Evolutionary conservation across 1,139 yeast genomes (phyloP).

Genomic region (Yamadazyma friedrichii): DNA sequence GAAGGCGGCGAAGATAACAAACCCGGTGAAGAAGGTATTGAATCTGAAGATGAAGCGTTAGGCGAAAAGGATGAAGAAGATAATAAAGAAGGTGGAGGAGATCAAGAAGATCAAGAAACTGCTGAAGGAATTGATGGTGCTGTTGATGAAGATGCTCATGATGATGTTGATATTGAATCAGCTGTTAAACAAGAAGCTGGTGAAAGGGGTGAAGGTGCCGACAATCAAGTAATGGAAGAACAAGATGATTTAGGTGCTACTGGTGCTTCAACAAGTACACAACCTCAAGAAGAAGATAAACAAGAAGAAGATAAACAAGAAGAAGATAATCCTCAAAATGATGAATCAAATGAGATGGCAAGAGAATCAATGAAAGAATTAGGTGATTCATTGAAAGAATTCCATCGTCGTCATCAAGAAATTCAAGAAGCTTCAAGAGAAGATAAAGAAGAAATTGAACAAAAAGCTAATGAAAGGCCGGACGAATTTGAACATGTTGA

Average conservation of each 20-base stretch:
- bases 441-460: constrained; percentile 40
- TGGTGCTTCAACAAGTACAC: constrained; percentile 56
- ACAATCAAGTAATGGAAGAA: constrained; percentile 63
- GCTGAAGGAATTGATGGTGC: constrained; percentile 35
- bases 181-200: constrained; percentile 75
- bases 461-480: constrained; percentile 61
- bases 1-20: constrained; percentile 17
- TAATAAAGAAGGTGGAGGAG: constrained; percentile 21
- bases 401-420: constrained; percentile 87
- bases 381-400: constrained; percentile 89
- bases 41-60: constrained; percentile 22
- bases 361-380: constrained; percentile 79
- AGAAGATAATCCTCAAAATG: constrained; percentile 38
- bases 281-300: constrained; percentile 21
- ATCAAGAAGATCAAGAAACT: constrained; percentile 19
- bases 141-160: constrained; percentile 54
- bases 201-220: constrained; percentile 74
- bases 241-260: constrained; percentile 69
- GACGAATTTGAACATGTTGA: constrained; percentile 93
- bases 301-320: constrained; percentile 38
- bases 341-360: constrained; percentile 70
- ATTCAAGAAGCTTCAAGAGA: constrained; percentile 60
- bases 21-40: constrained; percentile 22
- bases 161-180: constrained; percentile 57
- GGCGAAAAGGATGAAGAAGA: constrained; percentile 27